Base-by-base conservation (phyloP, 768 basidiomycete genomes). In the Fomitopsis serialis region DNA sequence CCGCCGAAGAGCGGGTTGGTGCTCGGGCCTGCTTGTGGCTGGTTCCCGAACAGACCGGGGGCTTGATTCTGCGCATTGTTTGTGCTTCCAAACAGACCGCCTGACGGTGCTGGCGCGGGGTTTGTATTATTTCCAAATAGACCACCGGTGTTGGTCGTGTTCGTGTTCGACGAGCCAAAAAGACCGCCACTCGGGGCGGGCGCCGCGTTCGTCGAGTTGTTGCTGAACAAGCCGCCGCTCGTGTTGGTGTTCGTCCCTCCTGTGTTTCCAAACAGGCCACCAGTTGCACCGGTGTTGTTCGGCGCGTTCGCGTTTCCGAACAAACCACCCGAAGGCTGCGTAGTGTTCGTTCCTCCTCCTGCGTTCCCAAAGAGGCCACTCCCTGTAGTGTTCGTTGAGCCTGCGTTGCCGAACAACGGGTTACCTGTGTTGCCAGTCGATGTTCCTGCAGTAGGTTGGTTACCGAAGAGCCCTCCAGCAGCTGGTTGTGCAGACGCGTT, bases 1-100 rank as follows among this genome's bases (percentile, higher is more conserved):
- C 58, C 48, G 13, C 72, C 74, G 44, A 77, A 76, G 25, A 73
- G 54, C 36, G 8, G 11, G 27, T n/a, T 45, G 23, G 7, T 49
- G 46, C 29, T 36, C 19, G 10, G 21, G 11, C 32, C 53, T 63
- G 47, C 70, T 65, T 52, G 54, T n/a, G 50, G 49, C 51, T 52
- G 46, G 11, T 27, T 55, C 0, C 61, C 62, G 37, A 63, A 60
- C 8, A 58, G 46, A 2, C 54, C 46, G 48, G 29, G 50, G 49
- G 44, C 43, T 11, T 46, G 43, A 23, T 35, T 53, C 25, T 46
- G 27, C 9, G 48, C 42, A 45, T 34, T 53, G 2, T 56, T 57
- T 4, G 19, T 40, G 37, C 37, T 40, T 15, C 37, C 37, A 25
- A 63, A 63, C 9, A 61, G 47, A 12, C 58, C 58, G 15, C 60